Percentiles rank a stretch among this genome's conserved stretches.
Evolutionary conservation across 177 flowering plant genomes (phyloP).

Genomic region (Vitis hybrid): DNA sequence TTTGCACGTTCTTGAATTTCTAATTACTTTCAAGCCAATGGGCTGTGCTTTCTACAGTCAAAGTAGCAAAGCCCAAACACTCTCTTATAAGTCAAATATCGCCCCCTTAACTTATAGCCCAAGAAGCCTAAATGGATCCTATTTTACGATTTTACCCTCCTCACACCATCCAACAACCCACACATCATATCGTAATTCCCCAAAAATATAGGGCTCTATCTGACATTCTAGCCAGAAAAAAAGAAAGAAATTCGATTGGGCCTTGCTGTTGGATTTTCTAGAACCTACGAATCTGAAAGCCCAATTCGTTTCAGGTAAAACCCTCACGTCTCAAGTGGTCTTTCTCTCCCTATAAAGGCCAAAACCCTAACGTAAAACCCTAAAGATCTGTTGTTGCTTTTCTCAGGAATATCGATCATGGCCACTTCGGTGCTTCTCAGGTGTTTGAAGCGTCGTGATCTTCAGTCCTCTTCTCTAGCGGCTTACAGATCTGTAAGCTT

Average conservation of each 20-base stretch:
- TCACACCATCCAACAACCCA: background rate
- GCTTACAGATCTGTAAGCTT: conserved; percentile 25
- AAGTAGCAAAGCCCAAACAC: no score
- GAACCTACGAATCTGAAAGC: no score
- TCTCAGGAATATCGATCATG: conserved; percentile 6
- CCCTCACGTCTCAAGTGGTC: background rate
- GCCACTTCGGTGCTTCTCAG: conserved; percentile 27
- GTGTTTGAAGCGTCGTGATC: conserved; percentile 24
- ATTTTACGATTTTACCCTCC: background rate
- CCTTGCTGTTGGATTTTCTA: no score
- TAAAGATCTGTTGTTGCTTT: background rate
- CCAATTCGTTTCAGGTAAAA: no score
- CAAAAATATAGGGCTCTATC: background rate
- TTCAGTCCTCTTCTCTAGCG: conserved; percentile 18
- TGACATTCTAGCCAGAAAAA: background rate
- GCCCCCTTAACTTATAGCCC: background rate
- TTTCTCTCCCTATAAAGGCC: background rate
- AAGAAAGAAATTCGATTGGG: no score
- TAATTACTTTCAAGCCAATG: no score
- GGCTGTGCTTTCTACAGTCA: no score
- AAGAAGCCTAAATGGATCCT: background rate
- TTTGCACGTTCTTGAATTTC: no score
- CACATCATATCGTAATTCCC: background rate
- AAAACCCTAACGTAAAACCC: conserved; percentile 9
- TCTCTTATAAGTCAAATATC: background rate